Percentiles rank a stretch among this genome's conserved stretches.
phyloP scores from a whole-genome alignment of 768 basidiomycete species.

The Cubamyces lactineus region DNA sequence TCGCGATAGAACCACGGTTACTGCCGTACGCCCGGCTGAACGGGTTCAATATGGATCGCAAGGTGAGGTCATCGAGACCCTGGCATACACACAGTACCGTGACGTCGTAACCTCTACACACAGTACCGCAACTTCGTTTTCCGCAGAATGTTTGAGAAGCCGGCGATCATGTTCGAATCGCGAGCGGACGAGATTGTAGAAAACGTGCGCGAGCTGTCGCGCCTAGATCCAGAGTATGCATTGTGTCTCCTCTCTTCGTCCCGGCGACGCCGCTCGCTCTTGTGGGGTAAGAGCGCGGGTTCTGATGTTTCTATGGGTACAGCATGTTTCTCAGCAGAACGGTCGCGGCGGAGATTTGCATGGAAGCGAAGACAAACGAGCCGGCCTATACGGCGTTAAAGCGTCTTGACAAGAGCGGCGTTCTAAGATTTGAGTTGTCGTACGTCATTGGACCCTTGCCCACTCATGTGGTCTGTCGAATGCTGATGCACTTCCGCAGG shows the following conservation, averaged over 20 bases:
- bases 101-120: conserved; percentile 4
- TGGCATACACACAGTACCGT: neutral
- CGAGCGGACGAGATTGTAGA: conserved; percentile 64
- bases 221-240: conserved; percentile 66
- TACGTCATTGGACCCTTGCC: conserved; percentile 39
- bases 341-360: conserved; percentile 81
- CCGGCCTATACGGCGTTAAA: conserved; percentile 71
- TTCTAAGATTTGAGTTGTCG: conserved; percentile 70
- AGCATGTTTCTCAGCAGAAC: conserved; percentile 86
- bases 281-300: conserved; percentile 16
- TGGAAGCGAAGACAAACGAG: conserved; percentile 77
- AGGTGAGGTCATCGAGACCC: conserved; percentile 44
- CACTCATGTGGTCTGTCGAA: neutral
- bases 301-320: conserved; percentile 3
- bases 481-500: conserved; percentile 32
- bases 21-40: conserved; percentile 73
- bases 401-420: conserved; percentile 62
- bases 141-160: conserved; percentile 81
- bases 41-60: conserved; percentile 79
- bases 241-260: neutral
- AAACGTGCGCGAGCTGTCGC: conserved; percentile 73
- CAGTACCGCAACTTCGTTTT: conserved; percentile 88
- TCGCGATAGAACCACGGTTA: conserved; percentile 76
- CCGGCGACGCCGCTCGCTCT: conserved; percentile 9
- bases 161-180: conserved; percentile 50